Percentiles rank a stretch among this genome's conserved stretches.
Evolutionary conservation across 2,329 filamentous ascomycete species (phyloP).

Genomic region (Ceratocystis ficicola): DNA sequence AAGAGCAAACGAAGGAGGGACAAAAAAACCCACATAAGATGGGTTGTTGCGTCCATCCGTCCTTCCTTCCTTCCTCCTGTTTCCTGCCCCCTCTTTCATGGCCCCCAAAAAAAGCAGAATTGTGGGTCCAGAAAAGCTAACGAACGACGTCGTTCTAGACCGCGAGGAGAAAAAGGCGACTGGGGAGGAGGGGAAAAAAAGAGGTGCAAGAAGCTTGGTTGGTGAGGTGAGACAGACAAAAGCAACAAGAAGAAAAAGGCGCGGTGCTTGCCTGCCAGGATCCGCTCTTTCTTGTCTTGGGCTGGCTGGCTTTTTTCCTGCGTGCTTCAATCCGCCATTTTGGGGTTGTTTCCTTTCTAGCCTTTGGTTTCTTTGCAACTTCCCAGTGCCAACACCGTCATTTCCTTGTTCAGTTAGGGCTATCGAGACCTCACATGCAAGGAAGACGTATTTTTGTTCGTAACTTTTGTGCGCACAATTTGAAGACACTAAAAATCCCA

Average conservation of each 20-base stretch:
- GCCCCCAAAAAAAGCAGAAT: not conserved
- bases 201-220: no score
- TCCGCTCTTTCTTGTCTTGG: not conserved
- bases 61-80: not conserved
- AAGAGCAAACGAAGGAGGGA: not conserved
- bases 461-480: not conserved
- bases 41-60: not conserved
- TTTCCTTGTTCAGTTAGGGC: not conserved
- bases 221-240: not conserved
- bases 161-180: not conserved
- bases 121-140: not conserved
- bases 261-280: not conserved
- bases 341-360: not conserved
- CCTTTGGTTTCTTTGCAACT: not conserved
- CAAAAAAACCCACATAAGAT: not conserved
- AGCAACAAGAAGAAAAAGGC: no score
- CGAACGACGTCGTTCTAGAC: constrained; percentile 1
- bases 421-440: not conserved
- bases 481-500: not conserved
- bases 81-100: not conserved
- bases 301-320: no score
- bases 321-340: not conserved
- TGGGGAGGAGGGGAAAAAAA: no score
- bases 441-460: no score
- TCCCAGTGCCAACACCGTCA: not conserved